Evolutionary conservation across 108 stramenopile species (phyloP).

Genomic region (Cyclotella kingstonii): DNA sequence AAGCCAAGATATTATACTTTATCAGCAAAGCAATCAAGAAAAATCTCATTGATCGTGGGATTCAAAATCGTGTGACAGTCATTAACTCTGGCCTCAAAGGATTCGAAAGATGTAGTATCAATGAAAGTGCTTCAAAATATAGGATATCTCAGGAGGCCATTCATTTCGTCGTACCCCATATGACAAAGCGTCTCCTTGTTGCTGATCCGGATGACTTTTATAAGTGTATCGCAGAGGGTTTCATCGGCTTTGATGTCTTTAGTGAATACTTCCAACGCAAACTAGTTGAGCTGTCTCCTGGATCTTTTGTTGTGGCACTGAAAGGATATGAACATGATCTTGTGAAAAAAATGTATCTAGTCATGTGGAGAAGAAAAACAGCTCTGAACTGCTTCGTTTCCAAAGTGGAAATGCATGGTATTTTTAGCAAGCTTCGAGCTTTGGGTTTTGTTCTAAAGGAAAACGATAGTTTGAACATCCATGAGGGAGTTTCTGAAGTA

Average conservation of each 20-base stretch:
- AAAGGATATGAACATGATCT: slow-evolving; percentile 74
- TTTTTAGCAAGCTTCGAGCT: slow-evolving; percentile 65
- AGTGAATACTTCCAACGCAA: slow-evolving; percentile 48
- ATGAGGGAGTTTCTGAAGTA: too few species aligned
- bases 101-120: slow-evolving; percentile 68
- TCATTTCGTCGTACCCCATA: slow-evolving; percentile 75
- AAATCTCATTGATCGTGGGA: slow-evolving; percentile 63
- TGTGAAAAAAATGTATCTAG: slow-evolving; percentile 67
- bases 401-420: slow-evolving; percentile 76
- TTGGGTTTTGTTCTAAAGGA: slow-evolving; percentile 35
- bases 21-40: slow-evolving; percentile 63
- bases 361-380: slow-evolving; percentile 74
- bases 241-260: slow-evolving; percentile 49
- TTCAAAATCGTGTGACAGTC: slow-evolving; percentile 71
- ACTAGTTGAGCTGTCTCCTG: slow-evolving; percentile 45
- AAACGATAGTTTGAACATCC: too few species aligned
- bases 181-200: slow-evolving; percentile 72
- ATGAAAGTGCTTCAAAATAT: slow-evolving; percentile 47
- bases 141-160: slow-evolving; percentile 79
- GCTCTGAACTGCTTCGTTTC: slow-evolving; percentile 64
- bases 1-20: slow-evolving; percentile 76
- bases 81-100: slow-evolving; percentile 80
- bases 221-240: slow-evolving; percentile 50
- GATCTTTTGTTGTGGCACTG: slow-evolving; percentile 75
- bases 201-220: slow-evolving; percentile 68